These are phyloP conservation scores for Prunus fruticosa DNA, from an alignment of 306 rosid genomes.

Conservation along the genomic window DNA sequence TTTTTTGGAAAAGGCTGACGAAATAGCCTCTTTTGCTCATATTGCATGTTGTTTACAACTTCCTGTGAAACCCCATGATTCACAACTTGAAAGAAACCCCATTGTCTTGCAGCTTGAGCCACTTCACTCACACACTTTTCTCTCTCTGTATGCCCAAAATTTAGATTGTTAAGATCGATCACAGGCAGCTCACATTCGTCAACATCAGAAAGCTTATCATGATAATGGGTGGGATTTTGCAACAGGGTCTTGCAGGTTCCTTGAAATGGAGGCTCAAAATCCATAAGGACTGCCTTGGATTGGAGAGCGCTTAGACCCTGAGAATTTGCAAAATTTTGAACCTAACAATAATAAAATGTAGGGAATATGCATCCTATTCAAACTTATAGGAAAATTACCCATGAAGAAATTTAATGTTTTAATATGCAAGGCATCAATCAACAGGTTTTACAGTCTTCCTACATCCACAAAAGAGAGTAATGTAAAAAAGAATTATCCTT, in stretches of 20 bases:
- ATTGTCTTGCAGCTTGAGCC: conserved; percentile 45
- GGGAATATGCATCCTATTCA: not conserved
- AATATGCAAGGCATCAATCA: not conserved
- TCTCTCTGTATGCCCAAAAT: conserved; percentile 22
- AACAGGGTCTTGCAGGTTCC: conserved; percentile 36
- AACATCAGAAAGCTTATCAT: not conserved
- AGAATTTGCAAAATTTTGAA: not conserved
- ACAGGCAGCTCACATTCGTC: conserved; percentile 53
- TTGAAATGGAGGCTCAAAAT: conserved; percentile 62
- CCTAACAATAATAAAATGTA: not conserved
- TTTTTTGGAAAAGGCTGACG: conserved; percentile 42
- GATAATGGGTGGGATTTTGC: conserved; percentile 7
- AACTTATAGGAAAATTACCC: not conserved
- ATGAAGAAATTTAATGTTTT: not conserved
- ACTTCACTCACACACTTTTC: conserved; percentile 49
- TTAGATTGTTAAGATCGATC: conserved; percentile 46
- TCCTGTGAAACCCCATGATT: conserved; percentile 63
- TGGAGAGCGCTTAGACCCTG: not conserved
- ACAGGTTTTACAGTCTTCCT: not conserved
- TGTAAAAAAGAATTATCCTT: no score
- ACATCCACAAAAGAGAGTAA: no score
- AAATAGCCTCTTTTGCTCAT: conserved; percentile 48
- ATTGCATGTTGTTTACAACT: conserved; percentile 29
- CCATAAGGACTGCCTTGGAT: conserved; percentile 29
- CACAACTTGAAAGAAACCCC: conserved; percentile 75